A percentile compares a stretch with the other conserved stretches of the same genome.
phyloP scores from a whole-genome alignment of 1,284 basidiomycete species.

The Apiotrichum gracile region DNA sequence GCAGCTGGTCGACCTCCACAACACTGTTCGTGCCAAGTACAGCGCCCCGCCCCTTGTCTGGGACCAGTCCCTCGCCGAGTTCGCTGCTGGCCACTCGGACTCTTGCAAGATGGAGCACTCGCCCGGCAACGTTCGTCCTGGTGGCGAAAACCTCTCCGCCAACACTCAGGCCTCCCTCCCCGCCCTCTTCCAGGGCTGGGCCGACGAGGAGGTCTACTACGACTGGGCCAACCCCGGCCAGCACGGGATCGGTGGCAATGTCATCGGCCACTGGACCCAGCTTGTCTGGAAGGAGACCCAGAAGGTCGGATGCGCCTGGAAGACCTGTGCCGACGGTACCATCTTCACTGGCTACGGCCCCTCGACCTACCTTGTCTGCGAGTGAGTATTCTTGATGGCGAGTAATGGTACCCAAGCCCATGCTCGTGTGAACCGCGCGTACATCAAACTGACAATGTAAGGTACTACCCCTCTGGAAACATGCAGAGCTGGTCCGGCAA shows the following conservation, averaged over 20 bases:
- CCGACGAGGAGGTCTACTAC: constrained; percentile 25
- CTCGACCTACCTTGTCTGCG: constrained; percentile 19
- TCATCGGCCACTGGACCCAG: constrained; percentile 39
- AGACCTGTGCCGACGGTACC: constrained; percentile 21
- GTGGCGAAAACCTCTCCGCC: constrained; percentile 22
- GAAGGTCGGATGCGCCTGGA: constrained; percentile 34
- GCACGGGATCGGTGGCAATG: background rate
- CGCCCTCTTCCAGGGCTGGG: constrained; percentile 30
- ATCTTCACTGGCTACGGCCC: constrained; percentile 20
- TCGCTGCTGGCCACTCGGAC: constrained; percentile 3
- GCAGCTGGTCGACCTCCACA: constrained; percentile 29
- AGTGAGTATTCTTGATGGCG: no score
- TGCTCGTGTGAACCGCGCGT: no score
- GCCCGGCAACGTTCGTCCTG: no score
- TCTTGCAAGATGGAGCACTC: constrained; percentile 4
- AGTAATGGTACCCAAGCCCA: no score
- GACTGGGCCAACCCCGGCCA: constrained; percentile 29
- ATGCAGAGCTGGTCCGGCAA: constrained; percentile 11
- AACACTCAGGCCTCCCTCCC: constrained; percentile 24
- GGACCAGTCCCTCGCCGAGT: constrained; percentile 8
- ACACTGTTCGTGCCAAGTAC: constrained; percentile 32
- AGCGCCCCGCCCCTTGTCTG: constrained; percentile 7
- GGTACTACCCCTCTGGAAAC: constrained; percentile 19
- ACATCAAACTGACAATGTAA: no score
- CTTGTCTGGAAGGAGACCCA: constrained; percentile 43